phyloP scores from a whole-genome alignment of 2,329 filamentous ascomycete genomes.

The Trichoderma sp. region DNA sequence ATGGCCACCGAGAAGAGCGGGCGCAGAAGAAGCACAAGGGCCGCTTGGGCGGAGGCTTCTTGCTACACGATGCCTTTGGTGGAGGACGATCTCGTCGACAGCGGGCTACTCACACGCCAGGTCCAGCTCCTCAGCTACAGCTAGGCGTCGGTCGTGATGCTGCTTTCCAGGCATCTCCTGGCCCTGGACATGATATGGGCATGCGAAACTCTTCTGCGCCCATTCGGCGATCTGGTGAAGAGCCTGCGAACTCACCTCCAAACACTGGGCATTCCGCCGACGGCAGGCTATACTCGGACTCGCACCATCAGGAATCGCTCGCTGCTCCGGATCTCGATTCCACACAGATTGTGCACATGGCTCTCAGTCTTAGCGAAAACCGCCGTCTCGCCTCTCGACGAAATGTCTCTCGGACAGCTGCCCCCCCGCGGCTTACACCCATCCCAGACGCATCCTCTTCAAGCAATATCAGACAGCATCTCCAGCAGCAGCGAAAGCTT shows the following conservation, averaged over 20 bases:
- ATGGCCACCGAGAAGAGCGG: slow-evolving; percentile 28
- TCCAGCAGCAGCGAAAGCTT: slow-evolving; percentile 66
- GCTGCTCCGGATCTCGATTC: slow-evolving; percentile 66
- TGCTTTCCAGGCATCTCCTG: not conserved
- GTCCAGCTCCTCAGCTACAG: not conserved
- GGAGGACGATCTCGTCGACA: slow-evolving; percentile 31
- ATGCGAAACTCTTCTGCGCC: slow-evolving; percentile 14
- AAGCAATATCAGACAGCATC: slow-evolving; percentile 62
- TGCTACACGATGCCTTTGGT: slow-evolving; percentile 46
- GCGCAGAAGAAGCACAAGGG: slow-evolving; percentile 39
- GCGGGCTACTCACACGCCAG: not conserved
- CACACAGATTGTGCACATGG: slow-evolving; percentile 88
- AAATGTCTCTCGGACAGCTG: slow-evolving; percentile 49
- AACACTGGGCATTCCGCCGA: not conserved
- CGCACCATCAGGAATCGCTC: slow-evolving; percentile 23
- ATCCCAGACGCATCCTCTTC: slow-evolving; percentile 52
- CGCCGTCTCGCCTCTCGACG: slow-evolving; percentile 61
- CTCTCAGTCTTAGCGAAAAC: slow-evolving; percentile 81
- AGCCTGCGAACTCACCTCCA: not conserved
- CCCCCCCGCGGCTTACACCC: slow-evolving; percentile 50
- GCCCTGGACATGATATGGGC: not conserved
- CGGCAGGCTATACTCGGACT: slow-evolving; percentile 3
- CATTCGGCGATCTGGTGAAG: not conserved
- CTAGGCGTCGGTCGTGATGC: slow-evolving; percentile 8
- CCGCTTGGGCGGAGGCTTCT: slow-evolving; percentile 49